phyloP scores from a whole-genome alignment of 1,139 yeast genomes.

The Wickerhamomyces sp. region DNA sequence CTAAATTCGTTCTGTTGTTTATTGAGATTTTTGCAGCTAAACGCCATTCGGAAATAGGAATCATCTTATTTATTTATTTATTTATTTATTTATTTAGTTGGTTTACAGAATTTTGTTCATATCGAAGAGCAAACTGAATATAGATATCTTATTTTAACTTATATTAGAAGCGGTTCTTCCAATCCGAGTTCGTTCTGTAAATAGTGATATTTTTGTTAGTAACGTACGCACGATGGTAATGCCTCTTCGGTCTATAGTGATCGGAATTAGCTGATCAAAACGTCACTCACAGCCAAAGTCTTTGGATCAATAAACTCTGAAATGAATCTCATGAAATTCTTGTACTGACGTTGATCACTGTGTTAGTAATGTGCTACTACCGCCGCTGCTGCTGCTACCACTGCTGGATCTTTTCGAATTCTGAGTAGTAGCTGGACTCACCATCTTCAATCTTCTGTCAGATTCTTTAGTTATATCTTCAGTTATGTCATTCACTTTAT shows the following conservation, averaged over 20 bases:
- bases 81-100: too few species aligned
- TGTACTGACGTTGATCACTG: conserved; percentile 5
- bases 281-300: conserved; percentile 12
- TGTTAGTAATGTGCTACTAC: neutral
- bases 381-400: too few species aligned
- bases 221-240: neutral
- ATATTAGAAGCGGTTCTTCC: neutral
- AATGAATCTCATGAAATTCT: conserved; percentile 12
- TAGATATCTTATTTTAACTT: too few species aligned
- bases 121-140: too few species aligned
- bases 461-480: conserved; percentile 8
- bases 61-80: too few species aligned
- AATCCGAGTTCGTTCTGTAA: neutral
- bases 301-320: conserved; percentile 20
- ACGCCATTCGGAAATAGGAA: too few species aligned
- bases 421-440: conserved; percentile 1
- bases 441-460: conserved; percentile 12
- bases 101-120: too few species aligned
- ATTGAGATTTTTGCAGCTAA: too few species aligned
- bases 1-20: too few species aligned
- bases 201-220: neutral
- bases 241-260: too few species aligned
- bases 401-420: neutral
- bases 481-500: conserved; percentile 3
- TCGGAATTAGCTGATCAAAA: too few species aligned